Conservation (phyloP, 208 protist species). For the Strigomonas culicis region DNA sequence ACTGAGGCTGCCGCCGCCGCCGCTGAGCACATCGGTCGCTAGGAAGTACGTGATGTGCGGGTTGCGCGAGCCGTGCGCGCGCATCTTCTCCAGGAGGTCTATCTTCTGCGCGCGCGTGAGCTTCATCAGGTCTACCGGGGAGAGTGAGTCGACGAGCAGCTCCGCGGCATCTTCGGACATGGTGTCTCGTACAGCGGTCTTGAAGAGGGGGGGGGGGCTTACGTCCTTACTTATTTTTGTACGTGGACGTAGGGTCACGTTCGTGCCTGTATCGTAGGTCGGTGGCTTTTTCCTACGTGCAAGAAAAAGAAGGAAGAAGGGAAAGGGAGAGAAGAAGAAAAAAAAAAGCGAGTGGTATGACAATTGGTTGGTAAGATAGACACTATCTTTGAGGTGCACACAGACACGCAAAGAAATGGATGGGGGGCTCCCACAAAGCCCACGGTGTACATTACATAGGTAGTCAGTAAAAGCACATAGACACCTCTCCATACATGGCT, state of each 20-base stretch:
- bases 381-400: too few relatives aligned
- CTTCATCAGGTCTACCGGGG: slow-evolving; percentile 71
- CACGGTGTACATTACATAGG: too few relatives aligned
- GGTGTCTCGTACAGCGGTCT: background rate
- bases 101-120: slow-evolving; percentile 64
- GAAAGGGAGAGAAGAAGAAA: background rate
- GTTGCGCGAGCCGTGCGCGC: slow-evolving; percentile 41
- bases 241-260: too few relatives aligned
- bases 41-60: slow-evolving; percentile 69
- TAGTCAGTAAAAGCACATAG: background rate
- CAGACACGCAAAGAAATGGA: too few relatives aligned
- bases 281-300: background rate
- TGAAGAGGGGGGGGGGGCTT: background rate
- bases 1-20: slow-evolving; percentile 45
- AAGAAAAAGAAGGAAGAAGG: slow-evolving; percentile 7
- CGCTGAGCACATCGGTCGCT: slow-evolving; percentile 68
- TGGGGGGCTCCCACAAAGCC: too few relatives aligned
- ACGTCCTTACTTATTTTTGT: too few relatives aligned
- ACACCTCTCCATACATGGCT: background rate
- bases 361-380: too few relatives aligned
- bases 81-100: slow-evolving; percentile 47
- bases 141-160: slow-evolving; percentile 38
- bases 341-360: background rate
- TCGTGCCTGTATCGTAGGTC: too few relatives aligned
- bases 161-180: slow-evolving; percentile 15